Percentiles rank a stretch among this genome's conserved stretches.
Conservation (phyloP, 148 eudicot genomes). For the Arbutus unedo region DNA sequence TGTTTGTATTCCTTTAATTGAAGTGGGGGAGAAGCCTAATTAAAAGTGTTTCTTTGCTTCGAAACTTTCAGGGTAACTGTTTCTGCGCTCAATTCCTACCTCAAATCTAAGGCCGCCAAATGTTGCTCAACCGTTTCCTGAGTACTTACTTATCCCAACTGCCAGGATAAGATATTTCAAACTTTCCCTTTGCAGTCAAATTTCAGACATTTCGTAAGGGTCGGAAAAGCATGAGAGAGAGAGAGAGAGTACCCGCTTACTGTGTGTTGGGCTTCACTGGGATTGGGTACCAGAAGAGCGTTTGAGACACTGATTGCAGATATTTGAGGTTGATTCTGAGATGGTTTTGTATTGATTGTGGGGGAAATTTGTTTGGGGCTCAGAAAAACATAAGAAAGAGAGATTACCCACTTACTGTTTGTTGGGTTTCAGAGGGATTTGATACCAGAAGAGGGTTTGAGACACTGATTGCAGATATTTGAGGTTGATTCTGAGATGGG, state of each 20-base stretch:
- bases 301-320: slow-evolving; percentile 6
- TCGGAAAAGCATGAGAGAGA: neutral
- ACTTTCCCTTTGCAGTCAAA: neutral
- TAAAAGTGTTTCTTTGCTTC: neutral
- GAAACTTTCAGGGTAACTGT: neutral
- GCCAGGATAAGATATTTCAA: neutral
- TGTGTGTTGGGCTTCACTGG: neutral
- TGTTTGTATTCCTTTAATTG: neutral
- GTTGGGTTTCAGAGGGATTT: neutral
- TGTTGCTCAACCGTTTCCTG: slow-evolving; percentile 21
- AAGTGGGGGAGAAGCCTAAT: neutral
- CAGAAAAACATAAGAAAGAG: neutral
- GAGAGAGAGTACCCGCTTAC: neutral
- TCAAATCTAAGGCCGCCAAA: slow-evolving; percentile 6
- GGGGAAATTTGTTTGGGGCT: neutral
- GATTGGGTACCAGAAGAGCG: neutral
- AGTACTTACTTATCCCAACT: neutral
- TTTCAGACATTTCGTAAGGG: neutral
- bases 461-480: slow-evolving; percentile 1
- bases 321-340: slow-evolving; percentile 5
- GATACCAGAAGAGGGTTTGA: neutral
- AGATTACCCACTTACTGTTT: neutral
- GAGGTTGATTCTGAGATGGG: slow-evolving; percentile 11
- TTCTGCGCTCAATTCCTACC: neutral
- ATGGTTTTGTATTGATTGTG: neutral